phyloP scores from a whole-genome alignment of 2,329 filamentous ascomycete genomes.

The Claviceps pazoutovae region DNA sequence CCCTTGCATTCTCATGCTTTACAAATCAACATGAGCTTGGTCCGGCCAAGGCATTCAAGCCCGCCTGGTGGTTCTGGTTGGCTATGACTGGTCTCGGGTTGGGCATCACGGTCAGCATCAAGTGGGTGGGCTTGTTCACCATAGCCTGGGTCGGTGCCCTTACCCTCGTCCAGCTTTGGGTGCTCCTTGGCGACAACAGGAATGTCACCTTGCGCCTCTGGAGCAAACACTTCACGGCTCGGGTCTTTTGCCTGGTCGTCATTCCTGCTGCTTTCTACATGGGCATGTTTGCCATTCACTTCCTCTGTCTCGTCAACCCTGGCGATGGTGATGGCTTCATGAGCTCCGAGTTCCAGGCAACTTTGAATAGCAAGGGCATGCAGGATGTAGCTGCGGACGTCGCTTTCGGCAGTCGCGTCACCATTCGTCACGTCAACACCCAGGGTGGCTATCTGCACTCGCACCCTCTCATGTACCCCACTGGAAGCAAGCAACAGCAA shows the following conservation, averaged over 20 bases:
- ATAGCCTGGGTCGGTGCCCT: constrained; percentile 94
- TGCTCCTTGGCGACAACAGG: constrained; percentile 77
- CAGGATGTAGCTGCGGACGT: constrained; percentile 88
- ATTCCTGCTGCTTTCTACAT: constrained; percentile 87
- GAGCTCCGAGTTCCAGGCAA: constrained; percentile 98
- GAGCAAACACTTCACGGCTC: constrained; percentile 87
- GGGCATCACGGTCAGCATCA: constrained; percentile 85
- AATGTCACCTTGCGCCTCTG: constrained; percentile 75
- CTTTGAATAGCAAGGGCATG: constrained; percentile 93
- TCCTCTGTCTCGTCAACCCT: constrained; percentile 81
- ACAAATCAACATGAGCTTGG: constrained; percentile 95
- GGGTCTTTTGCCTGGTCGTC: constrained; percentile 79
- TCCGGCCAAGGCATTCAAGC: constrained; percentile 71
- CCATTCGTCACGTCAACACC: constrained; percentile 86
- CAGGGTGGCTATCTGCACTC: constrained; percentile 97
- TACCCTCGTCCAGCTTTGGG: constrained; percentile 87
- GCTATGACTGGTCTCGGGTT: constrained; percentile 72
- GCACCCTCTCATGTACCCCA: constrained; percentile 93
- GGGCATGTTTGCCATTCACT: constrained; percentile 95
- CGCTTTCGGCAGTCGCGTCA: constrained; percentile 72
- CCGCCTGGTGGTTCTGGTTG: constrained; percentile 98
- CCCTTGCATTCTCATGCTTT: constrained; percentile 80
- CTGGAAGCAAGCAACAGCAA: constrained; percentile 95
- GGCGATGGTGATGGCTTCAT: constrained; percentile 98
- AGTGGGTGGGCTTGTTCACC: constrained; percentile 98